Conservation (phyloP, 768 basidiomycete species). For the Lepiota venenata region DNA sequence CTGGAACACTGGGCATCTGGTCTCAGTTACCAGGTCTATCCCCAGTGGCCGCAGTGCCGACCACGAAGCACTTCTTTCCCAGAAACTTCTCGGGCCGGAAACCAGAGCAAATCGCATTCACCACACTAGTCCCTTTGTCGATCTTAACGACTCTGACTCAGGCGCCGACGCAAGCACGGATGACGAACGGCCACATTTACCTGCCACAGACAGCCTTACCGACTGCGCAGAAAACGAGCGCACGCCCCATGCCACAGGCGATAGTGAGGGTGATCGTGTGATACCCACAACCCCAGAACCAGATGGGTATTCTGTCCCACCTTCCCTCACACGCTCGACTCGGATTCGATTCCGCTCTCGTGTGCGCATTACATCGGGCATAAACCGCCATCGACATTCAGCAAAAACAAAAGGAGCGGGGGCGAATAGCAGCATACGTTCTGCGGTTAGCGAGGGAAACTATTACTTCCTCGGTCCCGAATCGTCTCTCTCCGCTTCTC, state of each 20-base stretch:
- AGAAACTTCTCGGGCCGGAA: background rate
- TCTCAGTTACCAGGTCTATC: background rate
- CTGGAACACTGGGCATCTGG: background rate
- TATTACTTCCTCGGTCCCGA: conserved; percentile 23
- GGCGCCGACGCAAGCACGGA: background rate
- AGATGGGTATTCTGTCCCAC: background rate
- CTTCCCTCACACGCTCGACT: conserved; percentile 16
- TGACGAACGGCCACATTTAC: background rate
- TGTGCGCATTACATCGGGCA: conserved; percentile 73
- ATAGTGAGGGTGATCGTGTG: background rate
- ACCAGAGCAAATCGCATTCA: background rate
- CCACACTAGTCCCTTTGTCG: background rate
- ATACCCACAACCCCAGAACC: background rate
- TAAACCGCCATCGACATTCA: conserved; percentile 43
- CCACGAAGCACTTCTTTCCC: background rate
- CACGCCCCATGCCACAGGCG: background rate
- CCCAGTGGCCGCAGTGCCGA: background rate
- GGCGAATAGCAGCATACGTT: background rate
- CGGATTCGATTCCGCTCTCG: conserved; percentile 69
- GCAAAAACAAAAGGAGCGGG: background rate
- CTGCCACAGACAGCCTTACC: background rate
- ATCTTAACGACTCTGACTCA: conserved; percentile 1
- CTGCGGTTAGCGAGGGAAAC: conserved; percentile 12
- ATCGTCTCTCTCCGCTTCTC: conserved; percentile 55
- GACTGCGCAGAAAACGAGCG: background rate